phyloP scores from a whole-genome alignment of 805 yeast species.

The Myxozyma monticola region DNA sequence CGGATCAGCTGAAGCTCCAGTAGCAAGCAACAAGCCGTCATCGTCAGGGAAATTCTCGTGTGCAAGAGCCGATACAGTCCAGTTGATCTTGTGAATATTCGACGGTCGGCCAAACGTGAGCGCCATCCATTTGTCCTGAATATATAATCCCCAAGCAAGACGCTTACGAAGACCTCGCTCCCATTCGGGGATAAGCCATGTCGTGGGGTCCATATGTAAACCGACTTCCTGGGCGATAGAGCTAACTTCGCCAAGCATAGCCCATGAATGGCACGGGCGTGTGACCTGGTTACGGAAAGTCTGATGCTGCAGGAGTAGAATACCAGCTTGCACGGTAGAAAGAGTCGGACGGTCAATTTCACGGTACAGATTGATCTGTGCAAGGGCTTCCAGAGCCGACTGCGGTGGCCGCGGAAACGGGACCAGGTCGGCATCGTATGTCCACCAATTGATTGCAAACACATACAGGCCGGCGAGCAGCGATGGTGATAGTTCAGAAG shows the following conservation, averaged over 20 bases:
- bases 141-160: conserved; percentile 92
- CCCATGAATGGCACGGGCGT: conserved; percentile 69
- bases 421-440: conserved; percentile 32
- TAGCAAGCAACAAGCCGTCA: conserved; percentile 11
- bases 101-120: conserved; percentile 82
- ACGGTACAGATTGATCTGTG: conserved; percentile 26
- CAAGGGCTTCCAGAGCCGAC: conserved; percentile 29
- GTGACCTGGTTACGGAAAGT: conserved; percentile 35
- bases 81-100: conserved; percentile 70
- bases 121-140: conserved; percentile 90
- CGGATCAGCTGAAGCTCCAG: conserved; percentile 11
- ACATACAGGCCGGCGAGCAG: conserved; percentile 33
- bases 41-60: conserved; percentile 39
- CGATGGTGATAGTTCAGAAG: conserved; percentile 34
- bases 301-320: conserved; percentile 50
- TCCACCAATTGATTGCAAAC: conserved; percentile 37
- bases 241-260: conserved; percentile 62
- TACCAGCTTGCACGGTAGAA: conserved; percentile 45
- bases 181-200: conserved; percentile 94
- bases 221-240: conserved; percentile 90
- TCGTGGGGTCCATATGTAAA: conserved; percentile 82
- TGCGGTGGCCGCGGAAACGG: conserved; percentile 29
- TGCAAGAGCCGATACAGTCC: conserved; percentile 71
- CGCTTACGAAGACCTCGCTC: conserved; percentile 85
- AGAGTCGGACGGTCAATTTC: conserved; percentile 38